A percentile compares a stretch with the other conserved stretches of the same genome.
These are phyloP conservation scores for Leucosporidium scottii DNA, from an alignment of 768 basidiomycete genomes.

Conservation along the genomic window DNA sequence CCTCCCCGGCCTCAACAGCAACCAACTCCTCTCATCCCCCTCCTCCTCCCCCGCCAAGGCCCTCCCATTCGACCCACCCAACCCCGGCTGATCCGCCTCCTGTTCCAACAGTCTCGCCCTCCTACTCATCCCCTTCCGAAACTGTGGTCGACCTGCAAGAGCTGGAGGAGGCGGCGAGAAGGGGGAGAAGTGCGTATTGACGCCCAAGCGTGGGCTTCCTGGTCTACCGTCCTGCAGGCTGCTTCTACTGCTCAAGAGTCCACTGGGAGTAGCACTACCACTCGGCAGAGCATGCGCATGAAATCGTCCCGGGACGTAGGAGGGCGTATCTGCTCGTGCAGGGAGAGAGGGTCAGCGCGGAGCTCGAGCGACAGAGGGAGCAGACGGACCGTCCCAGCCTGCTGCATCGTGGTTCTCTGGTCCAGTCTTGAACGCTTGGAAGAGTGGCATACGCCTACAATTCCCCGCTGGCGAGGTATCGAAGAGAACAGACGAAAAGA, in stretches of 20 bases:
- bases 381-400: no score
- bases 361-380: no score
- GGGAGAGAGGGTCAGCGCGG: no score
- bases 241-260: no score
- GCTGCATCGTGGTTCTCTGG: no score
- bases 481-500: no score
- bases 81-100: not conserved
- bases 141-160: not conserved
- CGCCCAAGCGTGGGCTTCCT: not conserved
- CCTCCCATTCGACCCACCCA: not conserved
- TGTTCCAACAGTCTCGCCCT: not conserved
- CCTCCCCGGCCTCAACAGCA: conserved; percentile 39
- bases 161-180: not conserved
- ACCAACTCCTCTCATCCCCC: conserved; percentile 23
- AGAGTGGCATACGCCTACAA: no score
- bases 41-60: not conserved
- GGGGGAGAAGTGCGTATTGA: not conserved
- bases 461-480: no score
- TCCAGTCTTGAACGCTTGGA: no score
- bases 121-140: not conserved
- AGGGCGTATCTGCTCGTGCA: conserved; percentile 2
- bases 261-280: not conserved
- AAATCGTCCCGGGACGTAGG: conserved; percentile 28
- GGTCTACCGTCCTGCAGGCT: not conserved
- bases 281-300: conserved; percentile 15